Evolutionary conservation across 345 rosid genomes (phyloP).

Genomic region (Anastatica hierochuntica): DNA sequence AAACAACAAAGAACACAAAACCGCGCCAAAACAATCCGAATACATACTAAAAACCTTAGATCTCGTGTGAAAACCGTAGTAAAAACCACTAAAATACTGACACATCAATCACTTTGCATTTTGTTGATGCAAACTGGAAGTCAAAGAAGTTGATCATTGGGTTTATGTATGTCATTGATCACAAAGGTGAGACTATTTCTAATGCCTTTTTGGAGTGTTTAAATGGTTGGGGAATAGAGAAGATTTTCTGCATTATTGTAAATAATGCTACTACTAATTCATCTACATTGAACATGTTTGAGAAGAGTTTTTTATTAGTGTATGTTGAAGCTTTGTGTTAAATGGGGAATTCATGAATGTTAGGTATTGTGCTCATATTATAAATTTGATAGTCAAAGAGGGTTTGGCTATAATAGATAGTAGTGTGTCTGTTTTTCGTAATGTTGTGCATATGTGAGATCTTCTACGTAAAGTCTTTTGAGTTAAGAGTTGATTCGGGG

Average conservation of each 20-base stretch:
- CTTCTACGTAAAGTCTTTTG: too few relatives aligned
- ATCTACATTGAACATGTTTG: background rate
- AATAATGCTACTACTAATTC: background rate
- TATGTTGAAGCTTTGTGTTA: background rate
- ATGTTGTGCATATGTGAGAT: too few relatives aligned
- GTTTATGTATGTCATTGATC: background rate
- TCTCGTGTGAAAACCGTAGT: too few relatives aligned
- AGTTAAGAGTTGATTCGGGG: too few relatives aligned
- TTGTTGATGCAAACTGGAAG: background rate
- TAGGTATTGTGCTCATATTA: too few relatives aligned
- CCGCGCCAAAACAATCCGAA: too few relatives aligned
- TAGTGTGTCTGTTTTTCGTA: too few relatives aligned
- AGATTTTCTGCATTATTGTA: background rate
- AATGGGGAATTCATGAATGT: background rate
- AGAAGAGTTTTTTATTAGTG: background rate
- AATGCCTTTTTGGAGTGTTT: background rate
- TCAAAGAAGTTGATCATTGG: background rate
- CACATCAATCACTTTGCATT: background rate
- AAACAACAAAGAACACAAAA: too few relatives aligned
- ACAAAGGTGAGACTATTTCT: background rate
- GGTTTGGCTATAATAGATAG: too few relatives aligned
- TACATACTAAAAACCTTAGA: too few relatives aligned
- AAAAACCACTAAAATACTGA: too few relatives aligned
- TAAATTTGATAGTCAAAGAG: too few relatives aligned
- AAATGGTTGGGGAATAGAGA: background rate